phyloP scores from a whole-genome alignment of 257 asterid genomes.

The Fraxinus cuspidata region DNA sequence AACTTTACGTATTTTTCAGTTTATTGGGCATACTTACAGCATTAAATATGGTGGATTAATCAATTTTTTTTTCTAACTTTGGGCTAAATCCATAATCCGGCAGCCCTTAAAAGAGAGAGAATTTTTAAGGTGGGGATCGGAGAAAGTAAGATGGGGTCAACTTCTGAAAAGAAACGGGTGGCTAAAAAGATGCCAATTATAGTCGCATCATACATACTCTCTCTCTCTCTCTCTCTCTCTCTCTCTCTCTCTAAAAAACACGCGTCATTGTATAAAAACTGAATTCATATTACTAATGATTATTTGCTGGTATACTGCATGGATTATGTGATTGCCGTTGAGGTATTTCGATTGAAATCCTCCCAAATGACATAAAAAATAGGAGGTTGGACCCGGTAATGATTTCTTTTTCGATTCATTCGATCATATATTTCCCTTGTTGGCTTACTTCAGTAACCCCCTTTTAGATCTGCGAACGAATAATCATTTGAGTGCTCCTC shows the following conservation, averaged over 20 bases:
- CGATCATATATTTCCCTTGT: too few relatives aligned
- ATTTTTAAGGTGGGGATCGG: constrained; percentile 20
- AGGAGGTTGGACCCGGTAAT: too few relatives aligned
- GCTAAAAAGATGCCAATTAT: constrained; percentile 40
- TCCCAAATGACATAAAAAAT: too few relatives aligned
- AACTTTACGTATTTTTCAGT: neutral
- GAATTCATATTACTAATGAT: too few relatives aligned
- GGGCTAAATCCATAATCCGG: neutral
- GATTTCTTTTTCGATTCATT: too few relatives aligned
- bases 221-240: constrained; percentile 24
- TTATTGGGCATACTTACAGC: neutral
- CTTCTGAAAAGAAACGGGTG: constrained; percentile 11
- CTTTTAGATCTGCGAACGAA: too few relatives aligned
- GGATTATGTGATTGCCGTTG: too few relatives aligned
- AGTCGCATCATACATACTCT: constrained; percentile 32
- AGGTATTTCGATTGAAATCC: too few relatives aligned
- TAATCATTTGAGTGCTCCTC: too few relatives aligned
- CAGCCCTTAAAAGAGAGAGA: neutral
- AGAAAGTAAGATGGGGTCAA: constrained; percentile 36
- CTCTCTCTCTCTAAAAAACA: constrained; percentile 1
- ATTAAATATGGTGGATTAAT: neutral
- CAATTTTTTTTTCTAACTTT: neutral
- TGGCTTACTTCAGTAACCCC: too few relatives aligned
- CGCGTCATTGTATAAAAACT: constrained; percentile 4
- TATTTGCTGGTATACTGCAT: too few relatives aligned